phyloP scores from a whole-genome alignment of 495 filamentous ascomycete species.

The Physcia stellaris region DNA sequence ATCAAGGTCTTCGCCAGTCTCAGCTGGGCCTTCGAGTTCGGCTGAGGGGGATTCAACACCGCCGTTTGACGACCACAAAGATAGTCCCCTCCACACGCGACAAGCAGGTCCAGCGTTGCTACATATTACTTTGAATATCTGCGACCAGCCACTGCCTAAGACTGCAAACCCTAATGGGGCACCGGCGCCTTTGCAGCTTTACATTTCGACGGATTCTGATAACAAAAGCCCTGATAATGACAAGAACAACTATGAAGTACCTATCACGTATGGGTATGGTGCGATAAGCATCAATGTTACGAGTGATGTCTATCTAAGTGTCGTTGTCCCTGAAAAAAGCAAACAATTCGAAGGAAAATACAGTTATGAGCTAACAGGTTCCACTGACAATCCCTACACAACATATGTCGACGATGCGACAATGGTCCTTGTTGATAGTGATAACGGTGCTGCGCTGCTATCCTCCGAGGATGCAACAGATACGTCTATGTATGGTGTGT shows the following conservation, averaged over 20 bases:
- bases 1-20: neutral
- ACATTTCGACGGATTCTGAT: slow-evolving; percentile 50
- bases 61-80: slow-evolving; percentile 1
- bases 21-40: neutral
- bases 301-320: slow-evolving; percentile 56
- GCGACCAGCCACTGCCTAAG: slow-evolving; percentile 12
- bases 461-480: slow-evolving; percentile 50
- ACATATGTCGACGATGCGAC: slow-evolving; percentile 35
- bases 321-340: slow-evolving; percentile 54
- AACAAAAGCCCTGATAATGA: slow-evolving; percentile 57
- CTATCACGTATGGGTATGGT: slow-evolving; percentile 47
- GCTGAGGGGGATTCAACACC: neutral
- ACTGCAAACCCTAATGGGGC: slow-evolving; percentile 2
- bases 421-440: slow-evolving; percentile 66
- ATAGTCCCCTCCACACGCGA: too few species aligned
- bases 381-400: slow-evolving; percentile 62
- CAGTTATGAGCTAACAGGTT: slow-evolving; percentile 71
- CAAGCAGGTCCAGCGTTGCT: too few species aligned
- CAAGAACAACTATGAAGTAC: slow-evolving; percentile 23
- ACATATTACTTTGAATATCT: slow-evolving; percentile 11
- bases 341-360: slow-evolving; percentile 46
- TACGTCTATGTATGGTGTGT: slow-evolving; percentile 47
- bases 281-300: slow-evolving; percentile 37
- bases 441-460: slow-evolving; percentile 60
- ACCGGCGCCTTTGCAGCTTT: slow-evolving; percentile 64